Conservation (phyloP, 352 stramenopile species). For the Pythium sp. region DNA sequence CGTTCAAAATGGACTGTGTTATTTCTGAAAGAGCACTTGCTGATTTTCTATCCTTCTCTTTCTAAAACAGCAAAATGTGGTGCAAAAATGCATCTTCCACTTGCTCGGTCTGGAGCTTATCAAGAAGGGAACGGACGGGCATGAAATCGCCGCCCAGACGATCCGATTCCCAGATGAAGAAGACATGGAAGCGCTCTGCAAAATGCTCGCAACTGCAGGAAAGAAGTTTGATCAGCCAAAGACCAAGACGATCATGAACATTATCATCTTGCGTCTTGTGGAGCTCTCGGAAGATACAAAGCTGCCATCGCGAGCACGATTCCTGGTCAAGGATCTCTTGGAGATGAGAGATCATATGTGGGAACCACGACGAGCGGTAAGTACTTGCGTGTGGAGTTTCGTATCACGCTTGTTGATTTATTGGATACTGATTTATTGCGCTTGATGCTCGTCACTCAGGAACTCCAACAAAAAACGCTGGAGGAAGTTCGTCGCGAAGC, state of each 20-base stretch:
- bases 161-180: constrained; percentile 80
- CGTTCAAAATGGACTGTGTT: background rate
- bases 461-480: constrained; percentile 86
- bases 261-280: constrained; percentile 82
- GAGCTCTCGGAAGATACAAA: constrained; percentile 74
- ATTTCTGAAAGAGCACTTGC: background rate
- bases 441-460: constrained; percentile 21
- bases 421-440: background rate
- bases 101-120: constrained; percentile 77
- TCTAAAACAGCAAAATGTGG: constrained; percentile 47
- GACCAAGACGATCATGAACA: constrained; percentile 78
- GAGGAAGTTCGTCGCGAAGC: constrained; percentile 82
- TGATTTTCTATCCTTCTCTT: background rate
- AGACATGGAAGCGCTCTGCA: constrained; percentile 84
- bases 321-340: constrained; percentile 81
- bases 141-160: constrained; percentile 57
- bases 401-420: background rate
- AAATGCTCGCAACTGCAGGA: constrained; percentile 77
- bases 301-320: constrained; percentile 72
- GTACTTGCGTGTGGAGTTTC: background rate
- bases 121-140: constrained; percentile 22
- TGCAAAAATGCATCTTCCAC: constrained; percentile 80
- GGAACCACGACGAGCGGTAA: constrained; percentile 75
- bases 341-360: constrained; percentile 87
- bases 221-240: constrained; percentile 87